Conservation (phyloP, 352 stramenopile species). For the Nothophytophthora sp. region DNA sequence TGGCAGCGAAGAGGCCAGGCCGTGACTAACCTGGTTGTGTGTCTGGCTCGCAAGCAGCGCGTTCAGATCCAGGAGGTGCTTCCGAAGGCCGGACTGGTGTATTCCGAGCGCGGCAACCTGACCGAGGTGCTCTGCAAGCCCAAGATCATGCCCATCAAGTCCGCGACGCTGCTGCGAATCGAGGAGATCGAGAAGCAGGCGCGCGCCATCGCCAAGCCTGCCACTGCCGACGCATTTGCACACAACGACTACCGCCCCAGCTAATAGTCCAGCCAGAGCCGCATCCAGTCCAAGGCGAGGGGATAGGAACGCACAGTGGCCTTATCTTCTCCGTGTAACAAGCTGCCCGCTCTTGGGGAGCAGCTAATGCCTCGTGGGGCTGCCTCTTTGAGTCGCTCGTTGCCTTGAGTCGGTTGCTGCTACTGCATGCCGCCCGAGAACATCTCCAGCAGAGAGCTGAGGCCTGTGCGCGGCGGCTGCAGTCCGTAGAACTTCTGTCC, state of each 20-base stretch:
- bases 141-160: conserved; percentile 92
- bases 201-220: conserved; percentile 32
- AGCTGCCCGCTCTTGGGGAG: too few relatives aligned
- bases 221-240: conserved; percentile 12
- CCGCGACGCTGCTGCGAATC: conserved; percentile 78
- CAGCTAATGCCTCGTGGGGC: too few relatives aligned
- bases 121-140: conserved; percentile 89
- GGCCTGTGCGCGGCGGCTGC: conserved; percentile 70
- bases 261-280: too few relatives aligned
- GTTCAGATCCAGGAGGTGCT: conserved; percentile 85
- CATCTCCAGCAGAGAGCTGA: conserved; percentile 86
- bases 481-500: conserved; percentile 88
- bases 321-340: too few relatives aligned
- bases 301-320: too few relatives aligned
- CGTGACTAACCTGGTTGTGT: too few relatives aligned
- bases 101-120: conserved; percentile 86
- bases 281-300: too few relatives aligned
- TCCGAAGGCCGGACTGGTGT: conserved; percentile 87
- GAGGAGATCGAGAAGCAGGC: conserved; percentile 86
- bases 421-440: conserved; percentile 81
- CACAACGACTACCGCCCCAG: conserved; percentile 22
- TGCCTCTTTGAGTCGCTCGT: too few relatives aligned
- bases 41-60: conserved; percentile 32
- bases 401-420: too few relatives aligned
- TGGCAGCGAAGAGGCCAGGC: too few relatives aligned